Evolutionary conservation across 768 basidiomycete species (phyloP).

Genomic region (Baorangia bicolor): DNA sequence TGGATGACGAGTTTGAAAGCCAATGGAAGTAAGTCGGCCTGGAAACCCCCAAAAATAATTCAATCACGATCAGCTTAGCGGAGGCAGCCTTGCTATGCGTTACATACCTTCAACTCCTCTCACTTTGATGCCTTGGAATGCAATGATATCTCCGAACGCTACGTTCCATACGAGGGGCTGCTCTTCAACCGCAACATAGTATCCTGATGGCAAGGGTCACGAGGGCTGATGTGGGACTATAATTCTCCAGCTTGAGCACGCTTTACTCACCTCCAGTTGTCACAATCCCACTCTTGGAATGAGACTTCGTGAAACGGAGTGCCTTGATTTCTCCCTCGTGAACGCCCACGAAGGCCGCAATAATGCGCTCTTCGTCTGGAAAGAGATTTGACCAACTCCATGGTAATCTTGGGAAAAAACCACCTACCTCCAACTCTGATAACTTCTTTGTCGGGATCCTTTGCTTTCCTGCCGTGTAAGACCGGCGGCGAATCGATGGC

Average conservation of each 20-base stretch:
- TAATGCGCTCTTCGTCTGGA: background rate
- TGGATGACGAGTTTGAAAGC: background rate
- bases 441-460: too few species aligned
- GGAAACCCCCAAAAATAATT: background rate
- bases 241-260: background rate
- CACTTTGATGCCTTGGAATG: background rate
- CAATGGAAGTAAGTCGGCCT: background rate
- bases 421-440: background rate
- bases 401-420: background rate
- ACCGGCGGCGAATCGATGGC: background rate
- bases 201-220: background rate
- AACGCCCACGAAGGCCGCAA: background rate
- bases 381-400: background rate
- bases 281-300: too few species aligned
- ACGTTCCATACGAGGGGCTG: too few species aligned
- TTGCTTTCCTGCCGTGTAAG: background rate
- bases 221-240: background rate
- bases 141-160: background rate
- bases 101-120: background rate
- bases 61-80: background rate
- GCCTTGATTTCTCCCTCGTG: too few species aligned
- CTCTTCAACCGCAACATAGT: too few species aligned
- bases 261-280: too few species aligned
- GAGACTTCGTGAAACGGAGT: background rate
- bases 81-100: background rate